Conservation (phyloP, 108 stramenopile species). For the Bacterosira constricta region DNA sequence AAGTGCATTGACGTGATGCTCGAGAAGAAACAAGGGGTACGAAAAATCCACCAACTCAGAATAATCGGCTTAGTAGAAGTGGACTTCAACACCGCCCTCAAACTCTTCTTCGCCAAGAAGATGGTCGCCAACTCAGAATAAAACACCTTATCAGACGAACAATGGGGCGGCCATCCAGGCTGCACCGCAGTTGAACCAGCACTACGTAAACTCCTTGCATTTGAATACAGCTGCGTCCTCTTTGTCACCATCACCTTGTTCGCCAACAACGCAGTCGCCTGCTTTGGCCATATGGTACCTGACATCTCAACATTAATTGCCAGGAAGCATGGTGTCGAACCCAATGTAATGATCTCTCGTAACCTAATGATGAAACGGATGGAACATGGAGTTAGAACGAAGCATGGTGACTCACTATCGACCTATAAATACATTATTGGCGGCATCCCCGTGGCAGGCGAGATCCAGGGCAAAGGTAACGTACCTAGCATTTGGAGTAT, state of each 20-base stretch:
- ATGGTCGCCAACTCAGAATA: background rate
- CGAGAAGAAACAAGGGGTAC: conserved; percentile 19
- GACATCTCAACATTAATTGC: background rate
- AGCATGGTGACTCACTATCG: background rate
- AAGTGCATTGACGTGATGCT: conserved; percentile 14
- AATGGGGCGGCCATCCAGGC: background rate
- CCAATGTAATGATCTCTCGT: background rate
- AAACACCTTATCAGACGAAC: background rate
- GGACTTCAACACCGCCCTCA: conserved; percentile 21
- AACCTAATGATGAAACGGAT: background rate
- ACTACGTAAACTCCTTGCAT: conserved; percentile 7
- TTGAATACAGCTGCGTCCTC: conserved; percentile 1
- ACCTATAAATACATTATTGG: background rate
- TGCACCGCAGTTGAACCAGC: conserved; percentile 11
- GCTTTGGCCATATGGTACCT: conserved; percentile 21
- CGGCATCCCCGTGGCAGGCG: background rate
- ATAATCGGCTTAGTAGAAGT: conserved; percentile 14
- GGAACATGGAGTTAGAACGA: background rate
- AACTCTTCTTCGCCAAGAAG: conserved; percentile 3
- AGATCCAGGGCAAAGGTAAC: conserved; percentile 20
- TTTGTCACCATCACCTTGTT: background rate
- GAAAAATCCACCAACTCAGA: conserved; percentile 7
- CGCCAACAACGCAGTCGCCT: background rate
- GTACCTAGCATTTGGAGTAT: background rate
- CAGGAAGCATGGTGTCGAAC: background rate